A percentile compares a stretch with the other conserved stretches of the same genome.
Evolutionary conservation across 1,139 yeast species (phyloP).

Genomic region (Chernovozyma sophiae-reginae): DNA sequence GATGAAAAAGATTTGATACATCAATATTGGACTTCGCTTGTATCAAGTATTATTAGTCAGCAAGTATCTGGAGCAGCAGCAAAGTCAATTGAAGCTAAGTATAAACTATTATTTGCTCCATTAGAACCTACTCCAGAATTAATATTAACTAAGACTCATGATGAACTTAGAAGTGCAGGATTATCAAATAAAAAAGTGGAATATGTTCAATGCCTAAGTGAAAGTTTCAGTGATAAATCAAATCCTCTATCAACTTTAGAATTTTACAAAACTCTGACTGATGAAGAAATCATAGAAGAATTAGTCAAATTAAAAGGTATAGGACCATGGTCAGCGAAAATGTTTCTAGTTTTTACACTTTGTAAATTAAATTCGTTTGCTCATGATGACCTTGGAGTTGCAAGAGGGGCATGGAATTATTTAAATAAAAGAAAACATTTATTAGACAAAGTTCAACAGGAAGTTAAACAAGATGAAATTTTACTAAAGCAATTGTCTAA

Average conservation of each 20-base stretch:
- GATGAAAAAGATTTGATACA: constrained; percentile 26
- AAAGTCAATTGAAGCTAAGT: constrained; percentile 49
- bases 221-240: constrained; percentile 44
- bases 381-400: constrained; percentile 77
- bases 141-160: constrained; percentile 37
- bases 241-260: constrained; percentile 35
- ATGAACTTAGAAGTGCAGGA: constrained; percentile 59
- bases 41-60: constrained; percentile 60
- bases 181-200: constrained; percentile 65
- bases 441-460: constrained; percentile 35
- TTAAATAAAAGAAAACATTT: constrained; percentile 53
- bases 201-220: constrained; percentile 60
- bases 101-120: constrained; percentile 33
- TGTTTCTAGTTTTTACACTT: constrained; percentile 75
- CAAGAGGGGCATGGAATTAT: constrained; percentile 72
- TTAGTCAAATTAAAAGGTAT: constrained; percentile 68
- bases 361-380: constrained; percentile 69
- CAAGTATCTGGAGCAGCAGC: constrained; percentile 90
- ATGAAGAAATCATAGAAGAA: constrained; percentile 51
- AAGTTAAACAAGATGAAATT: constrained; percentile 26
- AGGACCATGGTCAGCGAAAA: constrained; percentile 88
- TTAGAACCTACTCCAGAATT: constrained; percentile 51
- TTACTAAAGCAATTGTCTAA: constrained; percentile 25
- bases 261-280: constrained; percentile 31
- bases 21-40: constrained; percentile 37